A percentile compares a stretch with the other conserved stretches of the same genome.
Evolutionary conservation across 2,329 filamentous ascomycete species (phyloP).

Genomic region (Ceratocystis huliohia): DNA sequence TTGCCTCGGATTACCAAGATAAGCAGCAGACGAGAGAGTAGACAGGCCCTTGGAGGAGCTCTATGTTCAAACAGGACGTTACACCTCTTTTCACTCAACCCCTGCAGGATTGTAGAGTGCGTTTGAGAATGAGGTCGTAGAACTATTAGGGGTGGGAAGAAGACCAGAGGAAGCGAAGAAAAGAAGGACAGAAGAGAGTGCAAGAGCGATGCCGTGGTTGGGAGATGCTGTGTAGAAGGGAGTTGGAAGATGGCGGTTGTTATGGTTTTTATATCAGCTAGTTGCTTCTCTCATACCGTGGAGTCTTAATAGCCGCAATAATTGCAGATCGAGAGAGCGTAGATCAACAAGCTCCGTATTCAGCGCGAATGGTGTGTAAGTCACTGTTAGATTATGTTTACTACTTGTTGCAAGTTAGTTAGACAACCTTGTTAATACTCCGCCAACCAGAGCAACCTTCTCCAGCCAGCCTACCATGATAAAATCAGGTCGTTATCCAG

Average conservation of each 20-base stretch:
- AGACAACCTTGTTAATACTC: background rate
- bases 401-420: no score
- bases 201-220: background rate
- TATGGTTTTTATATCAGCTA: background rate
- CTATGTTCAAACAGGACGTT: background rate
- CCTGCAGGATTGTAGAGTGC: background rate
- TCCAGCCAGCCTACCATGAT: background rate
- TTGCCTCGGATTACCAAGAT: no score
- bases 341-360: background rate
- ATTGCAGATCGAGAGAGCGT: background rate
- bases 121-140: background rate
- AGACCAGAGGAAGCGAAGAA: background rate
- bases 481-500: no score
- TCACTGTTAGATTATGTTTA: background rate
- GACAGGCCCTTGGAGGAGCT: background rate
- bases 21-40: no score
- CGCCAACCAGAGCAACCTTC: background rate
- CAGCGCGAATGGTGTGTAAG: background rate
- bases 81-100: slow-evolving; percentile 1
- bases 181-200: background rate
- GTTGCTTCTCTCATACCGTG: background rate
- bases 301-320: background rate
- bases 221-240: background rate
- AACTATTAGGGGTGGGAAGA: background rate
- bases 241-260: background rate